Conservation (phyloP, 108 stramenopile genomes). For the Nitzschia putrida region DNA sequence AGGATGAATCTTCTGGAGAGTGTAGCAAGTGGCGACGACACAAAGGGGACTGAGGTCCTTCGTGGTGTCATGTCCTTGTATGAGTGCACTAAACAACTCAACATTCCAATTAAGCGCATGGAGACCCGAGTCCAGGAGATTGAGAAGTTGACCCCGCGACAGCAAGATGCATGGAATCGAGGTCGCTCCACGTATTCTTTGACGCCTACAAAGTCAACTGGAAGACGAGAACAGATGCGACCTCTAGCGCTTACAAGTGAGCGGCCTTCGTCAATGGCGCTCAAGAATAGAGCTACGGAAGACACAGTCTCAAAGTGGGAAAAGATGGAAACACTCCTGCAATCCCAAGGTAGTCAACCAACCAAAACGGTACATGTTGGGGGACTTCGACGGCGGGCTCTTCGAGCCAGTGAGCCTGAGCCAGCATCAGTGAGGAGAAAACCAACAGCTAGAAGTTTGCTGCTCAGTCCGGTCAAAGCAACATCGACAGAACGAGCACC, state of each 20-base stretch:
- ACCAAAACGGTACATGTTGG: not conserved
- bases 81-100: slow-evolving; percentile 4
- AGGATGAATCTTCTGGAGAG: slow-evolving; percentile 20
- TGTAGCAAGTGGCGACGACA: not conserved
- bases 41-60: not conserved
- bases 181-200: slow-evolving; percentile 30
- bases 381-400: not conserved
- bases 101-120: slow-evolving; percentile 8
- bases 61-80: slow-evolving; percentile 15
- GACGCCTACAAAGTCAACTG: not conserved
- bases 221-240: slow-evolving; percentile 10
- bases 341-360: slow-evolving; percentile 3
- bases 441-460: slow-evolving; percentile 13
- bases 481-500: not conserved
- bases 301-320: slow-evolving; percentile 17
- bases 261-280: not conserved
- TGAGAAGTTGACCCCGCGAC: slow-evolving; percentile 1
- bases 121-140: slow-evolving; percentile 9
- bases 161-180: not conserved
- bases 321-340: slow-evolving; percentile 18
- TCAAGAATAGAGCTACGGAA: not conserved
- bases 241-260: slow-evolving; percentile 10
- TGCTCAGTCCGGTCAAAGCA: slow-evolving; percentile 5
- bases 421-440: slow-evolving; percentile 2
- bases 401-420: not conserved